Evolutionary conservation across 2,329 filamentous ascomycete species (phyloP), one percentile per base, ranked within the genome.

Genomic region (Microcyclosporella mali): DNA sequence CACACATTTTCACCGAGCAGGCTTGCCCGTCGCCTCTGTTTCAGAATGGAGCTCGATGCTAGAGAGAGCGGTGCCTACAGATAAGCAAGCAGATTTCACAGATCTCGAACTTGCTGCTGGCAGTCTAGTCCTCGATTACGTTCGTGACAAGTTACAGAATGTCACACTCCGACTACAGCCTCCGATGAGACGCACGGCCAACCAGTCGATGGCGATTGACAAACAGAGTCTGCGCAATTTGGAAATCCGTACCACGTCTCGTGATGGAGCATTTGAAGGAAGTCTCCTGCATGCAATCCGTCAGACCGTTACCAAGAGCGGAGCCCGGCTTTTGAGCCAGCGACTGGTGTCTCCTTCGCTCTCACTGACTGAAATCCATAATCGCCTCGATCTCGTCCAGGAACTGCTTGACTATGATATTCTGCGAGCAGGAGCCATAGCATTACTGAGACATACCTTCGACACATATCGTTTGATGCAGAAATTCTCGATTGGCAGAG

Each of bases 391-490:
- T 56, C 73, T 97, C 0, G 88, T 95, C 3, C 77, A 84, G 15
- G 75, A 79, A 33, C 85, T 97, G 61, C 70, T 90, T 4, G 67
- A 76, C 1, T 70, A 84, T 45, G 71, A 76, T 15, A 69, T 80
- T 31, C 71, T 95, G 4, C 79, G 85, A 32, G 85, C 94, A 52
- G 73, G 78, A 33, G 68, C 94, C 17, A 69, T 80, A 1, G 62
- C 77, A 12, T 70, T 94, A 2, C 72, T 98, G 2, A 78, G 80
- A 49, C 76, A 79, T 17, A 90, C 82, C 39, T 82, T 88, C 55
- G 92, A 98, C 66, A 88, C 87, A 2, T 84, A 94, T 58, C 84
- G 92, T 1, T 72, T 98, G 2, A 81, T 95, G 1, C 92, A 97
- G 59, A 95, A 92, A 61, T 97, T 98, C 63, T 85, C 90, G 0